Base-by-base conservation (phyloP, 1,284 basidiomycete genomes). In the Jaminaea rosea region DNA sequence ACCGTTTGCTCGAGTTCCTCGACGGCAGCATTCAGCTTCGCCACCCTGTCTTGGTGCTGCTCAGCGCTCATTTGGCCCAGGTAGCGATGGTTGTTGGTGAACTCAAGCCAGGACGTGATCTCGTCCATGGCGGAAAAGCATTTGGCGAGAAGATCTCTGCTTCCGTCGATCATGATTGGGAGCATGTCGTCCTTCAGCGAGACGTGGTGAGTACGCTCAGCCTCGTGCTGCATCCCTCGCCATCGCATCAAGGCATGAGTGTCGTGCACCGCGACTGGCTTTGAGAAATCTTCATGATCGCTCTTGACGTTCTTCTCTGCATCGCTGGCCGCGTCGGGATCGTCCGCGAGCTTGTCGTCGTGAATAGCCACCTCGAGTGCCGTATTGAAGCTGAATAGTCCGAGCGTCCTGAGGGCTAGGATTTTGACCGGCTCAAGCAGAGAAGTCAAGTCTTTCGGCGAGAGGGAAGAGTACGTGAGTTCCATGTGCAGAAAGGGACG, bases 101-200 rank as follows among this genome's bases (percentile, higher is more conserved):
- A 52, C 1, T 50, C 44, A 11, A 67, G 53, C 32, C 57, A 63
- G 17, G 36, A 34, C 74, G 70, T 23, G 73, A 74, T 13, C 56
- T 56, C 15, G 81, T 66, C 2, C 73, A 78, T 3, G 55, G 67
- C 5, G 73, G 59, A 27, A 26, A 29, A 75, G 75, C 0, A 79
- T 75, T 4, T 59, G 46, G 15, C 81, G 78, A 0, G 83, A 71
- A 1, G 77, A 75, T 9, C 60, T 50, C 0, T 81, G 82, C 2
- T 78, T 72, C 13, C 73, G 62, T 9, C 72, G 70, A 50, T 24
- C 7, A 84, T 69, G 10, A 79, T 69, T 1, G 81, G 80, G 8
- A 84, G 62, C 31, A 84, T 72, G 45, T 42, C 39, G 11, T 80
- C 78, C 17, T 63, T 52, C 47, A 80, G 71, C 24, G 77, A 75